Conservation (phyloP, 306 rosid genomes). For the Lotus japonicus region DNA sequence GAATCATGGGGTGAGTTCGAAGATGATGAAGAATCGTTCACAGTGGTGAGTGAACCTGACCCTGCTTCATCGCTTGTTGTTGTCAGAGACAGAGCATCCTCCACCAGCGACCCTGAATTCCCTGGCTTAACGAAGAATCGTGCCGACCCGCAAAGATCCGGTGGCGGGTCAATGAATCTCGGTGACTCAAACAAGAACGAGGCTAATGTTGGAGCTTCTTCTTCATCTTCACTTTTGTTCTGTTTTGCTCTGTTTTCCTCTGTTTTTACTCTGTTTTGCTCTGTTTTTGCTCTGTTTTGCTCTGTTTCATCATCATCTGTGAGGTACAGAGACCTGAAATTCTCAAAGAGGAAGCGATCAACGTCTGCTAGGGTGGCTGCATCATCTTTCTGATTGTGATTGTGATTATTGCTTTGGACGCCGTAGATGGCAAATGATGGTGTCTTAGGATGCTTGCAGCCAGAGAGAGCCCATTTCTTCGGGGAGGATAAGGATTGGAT, state of each 20-base stretch:
- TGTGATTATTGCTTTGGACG: not conserved
- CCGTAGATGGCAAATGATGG: slow-evolving; percentile 50
- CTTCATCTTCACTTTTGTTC: not conserved
- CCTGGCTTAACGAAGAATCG: slow-evolving; percentile 42
- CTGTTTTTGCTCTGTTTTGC: not conserved
- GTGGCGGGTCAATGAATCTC: slow-evolving; percentile 6
- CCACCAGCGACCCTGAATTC: slow-evolving; percentile 40
- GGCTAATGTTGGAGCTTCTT: not conserved
- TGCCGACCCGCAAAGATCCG: not conserved
- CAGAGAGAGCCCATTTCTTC: slow-evolving; percentile 43
- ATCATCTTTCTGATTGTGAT: slow-evolving; percentile 5
- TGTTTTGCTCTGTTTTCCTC: not conserved
- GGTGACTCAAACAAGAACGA: slow-evolving; percentile 32
- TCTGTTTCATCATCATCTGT: slow-evolving; percentile 30
- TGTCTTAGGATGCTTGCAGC: slow-evolving; percentile 62
- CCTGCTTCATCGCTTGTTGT: slow-evolving; percentile 34
- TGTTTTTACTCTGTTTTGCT: too few relatives aligned
- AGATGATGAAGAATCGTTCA: slow-evolving; percentile 10
- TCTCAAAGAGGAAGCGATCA: slow-evolving; percentile 72
- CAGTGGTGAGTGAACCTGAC: slow-evolving; percentile 15
- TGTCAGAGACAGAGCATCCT: slow-evolving; percentile 32
- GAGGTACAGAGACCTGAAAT: slow-evolving; percentile 60
- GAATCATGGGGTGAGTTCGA: not conserved
- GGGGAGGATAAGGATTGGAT: slow-evolving; percentile 32
- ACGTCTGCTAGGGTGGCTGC: slow-evolving; percentile 74